Base-by-base conservation (phyloP, 139 green algal species). In the Chlorella sp. region DNA sequence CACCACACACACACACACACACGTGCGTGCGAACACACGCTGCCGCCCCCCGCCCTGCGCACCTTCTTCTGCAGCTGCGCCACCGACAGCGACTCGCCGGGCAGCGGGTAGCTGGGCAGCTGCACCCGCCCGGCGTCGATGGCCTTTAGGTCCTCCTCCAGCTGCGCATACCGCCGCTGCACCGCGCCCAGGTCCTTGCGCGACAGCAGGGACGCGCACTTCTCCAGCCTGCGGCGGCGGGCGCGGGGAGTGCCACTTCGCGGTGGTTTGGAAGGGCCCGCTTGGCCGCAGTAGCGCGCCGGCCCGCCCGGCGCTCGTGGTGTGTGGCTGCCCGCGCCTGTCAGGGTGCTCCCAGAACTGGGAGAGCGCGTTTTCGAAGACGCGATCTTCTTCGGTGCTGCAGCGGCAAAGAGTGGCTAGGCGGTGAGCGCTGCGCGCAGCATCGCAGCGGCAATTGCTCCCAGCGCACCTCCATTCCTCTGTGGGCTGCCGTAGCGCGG, bases 91-190 rank as follows among this genome's bases (percentile, higher is more conserved):
- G 81, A 63, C 66, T 87, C 79, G 2, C 71, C 67, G 7, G 83
- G 68, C 31, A 79, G 77, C 12, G 77, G 71, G 72, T 94, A 93
- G 51, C 82, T 76, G 42, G 89, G 89, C 43, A 94, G 79, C 21
- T 84, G 78, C 29, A 92, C 77, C 11, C 56, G 61, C 8, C 89
- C 89, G 25, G 79, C 73, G 65, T 94, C 89, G 46, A 94, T 93
- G 59, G 80, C 87, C 9, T 55, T 35, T 21, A 94, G 71, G 71
- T 94, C 89, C 56, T 91, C 82, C 83, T 90, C 83, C 15, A 90
- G 58, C 53, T 77, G 60, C 23, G 71, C 42, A 55, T 87, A 82
- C 29, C 85, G 73, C 33, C 66, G 66, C 48, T 73, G 71, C 1
- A 90, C 77, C n/a, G 77, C 77, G 11, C 63, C 42, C 12, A 83